Evolutionary conservation across 2,329 filamentous ascomycete species (phyloP).

Genomic region (Sporothrix pseudoabietina): DNA sequence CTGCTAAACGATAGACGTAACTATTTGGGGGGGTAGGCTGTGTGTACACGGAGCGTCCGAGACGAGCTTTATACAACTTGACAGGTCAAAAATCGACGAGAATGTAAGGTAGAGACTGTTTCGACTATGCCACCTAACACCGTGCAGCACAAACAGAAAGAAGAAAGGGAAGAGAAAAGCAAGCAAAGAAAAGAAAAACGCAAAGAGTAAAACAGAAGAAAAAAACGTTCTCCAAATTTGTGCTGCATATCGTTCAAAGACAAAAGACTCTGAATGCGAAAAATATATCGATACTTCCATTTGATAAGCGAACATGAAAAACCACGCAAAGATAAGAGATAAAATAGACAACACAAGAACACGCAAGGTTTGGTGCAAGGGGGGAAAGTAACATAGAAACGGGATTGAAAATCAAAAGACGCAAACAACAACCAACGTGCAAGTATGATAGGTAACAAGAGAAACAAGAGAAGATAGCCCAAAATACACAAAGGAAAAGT

Average conservation of each 20-base stretch:
- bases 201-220: not conserved
- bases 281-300: not conserved
- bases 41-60: slow-evolving; percentile 8
- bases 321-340: not conserved
- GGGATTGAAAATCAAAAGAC: not conserved
- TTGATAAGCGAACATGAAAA: not conserved
- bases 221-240: not conserved
- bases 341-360: not conserved
- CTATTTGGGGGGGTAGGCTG: not conserved
- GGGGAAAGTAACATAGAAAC: not conserved
- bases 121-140: not conserved
- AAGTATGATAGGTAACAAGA: slow-evolving; percentile 4
- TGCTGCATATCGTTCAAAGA: not conserved
- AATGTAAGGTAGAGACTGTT: slow-evolving; percentile 4
- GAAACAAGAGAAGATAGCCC: not conserved
- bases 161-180: not conserved
- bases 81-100: slow-evolving; percentile 3
- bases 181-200: not conserved
- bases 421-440: slow-evolving; percentile 7
- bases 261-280: not conserved
- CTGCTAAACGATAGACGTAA: not conserved
- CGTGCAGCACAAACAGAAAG: not conserved
- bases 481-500: not conserved
- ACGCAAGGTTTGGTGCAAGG: not conserved
- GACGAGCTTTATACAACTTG: slow-evolving; percentile 17